Evolutionary conservation across 306 rosid genomes (phyloP).

Genomic region (Medicago truncatula): DNA sequence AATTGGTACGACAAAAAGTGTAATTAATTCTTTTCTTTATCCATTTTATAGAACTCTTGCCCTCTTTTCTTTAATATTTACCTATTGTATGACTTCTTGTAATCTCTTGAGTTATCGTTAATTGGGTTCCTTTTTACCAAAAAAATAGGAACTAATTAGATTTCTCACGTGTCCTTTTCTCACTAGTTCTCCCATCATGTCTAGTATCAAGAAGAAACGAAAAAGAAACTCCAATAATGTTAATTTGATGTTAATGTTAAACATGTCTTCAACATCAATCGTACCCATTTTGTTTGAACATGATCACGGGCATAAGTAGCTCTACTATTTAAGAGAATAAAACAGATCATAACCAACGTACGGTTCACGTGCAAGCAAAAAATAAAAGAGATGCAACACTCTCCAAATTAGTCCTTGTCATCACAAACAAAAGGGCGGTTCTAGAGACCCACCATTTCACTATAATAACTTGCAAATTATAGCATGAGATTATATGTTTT

Average conservation of each 20-base stretch:
- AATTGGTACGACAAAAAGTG: too few species aligned
- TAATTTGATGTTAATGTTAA: not conserved
- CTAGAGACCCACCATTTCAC: not conserved
- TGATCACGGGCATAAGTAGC: constrained; percentile 27
- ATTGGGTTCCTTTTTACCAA: too few species aligned
- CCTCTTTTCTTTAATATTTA: too few species aligned
- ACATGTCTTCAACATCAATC: not conserved
- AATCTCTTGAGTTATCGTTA: too few species aligned
- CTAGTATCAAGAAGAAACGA: not conserved
- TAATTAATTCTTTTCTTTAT: too few species aligned
- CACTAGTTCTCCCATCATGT: not conserved
- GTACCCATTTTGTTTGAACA: not conserved
- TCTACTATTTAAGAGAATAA: constrained; percentile 1
- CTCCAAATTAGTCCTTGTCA: not conserved
- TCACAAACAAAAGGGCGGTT: not conserved
- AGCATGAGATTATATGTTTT: too few species aligned
- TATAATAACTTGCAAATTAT: not conserved
- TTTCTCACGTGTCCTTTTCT: not conserved
- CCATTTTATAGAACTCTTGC: too few species aligned
- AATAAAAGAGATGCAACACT: not conserved
- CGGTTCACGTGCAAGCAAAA: constrained; percentile 1
- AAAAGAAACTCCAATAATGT: constrained; percentile 8
- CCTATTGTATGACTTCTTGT: too few species aligned
- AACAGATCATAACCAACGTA: not conserved
- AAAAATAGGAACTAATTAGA: not conserved